Percentiles rank a stretch among this genome's conserved stretches.
Evolutionary conservation across 192 early-diverging fungal genomes (phyloP).

Genomic region (Coemansia sp.): DNA sequence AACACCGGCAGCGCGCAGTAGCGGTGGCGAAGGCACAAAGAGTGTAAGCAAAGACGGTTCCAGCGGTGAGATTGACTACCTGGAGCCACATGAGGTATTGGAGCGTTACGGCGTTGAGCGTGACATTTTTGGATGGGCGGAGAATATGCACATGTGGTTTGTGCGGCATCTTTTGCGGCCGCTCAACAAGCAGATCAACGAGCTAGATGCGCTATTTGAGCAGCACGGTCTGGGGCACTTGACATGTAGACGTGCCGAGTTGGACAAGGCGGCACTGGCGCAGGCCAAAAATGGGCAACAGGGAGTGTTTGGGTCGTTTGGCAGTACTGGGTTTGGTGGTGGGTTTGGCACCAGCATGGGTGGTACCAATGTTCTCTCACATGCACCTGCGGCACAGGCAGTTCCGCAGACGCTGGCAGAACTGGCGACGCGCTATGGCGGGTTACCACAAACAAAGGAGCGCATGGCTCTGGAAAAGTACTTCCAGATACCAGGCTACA

Average conservation of each 20-base stretch:
- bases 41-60: conserved; percentile 33
- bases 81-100: conserved; percentile 51
- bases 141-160: conserved; percentile 55
- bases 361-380: conserved; percentile 8
- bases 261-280: conserved; percentile 35
- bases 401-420: conserved; percentile 44
- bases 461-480: conserved; percentile 56
- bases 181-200: conserved; percentile 43
- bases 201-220: conserved; percentile 44
- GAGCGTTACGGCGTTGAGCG: conserved; percentile 39
- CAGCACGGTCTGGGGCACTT: conserved; percentile 46
- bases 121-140: conserved; percentile 42
- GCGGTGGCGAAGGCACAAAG: conserved; percentile 27
- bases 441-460: conserved; percentile 44
- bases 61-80: conserved; percentile 34
- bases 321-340: conserved; percentile 19
- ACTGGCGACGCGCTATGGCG: conserved; percentile 36
- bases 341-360: conserved; percentile 19
- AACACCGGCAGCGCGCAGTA: conserved; percentile 26
- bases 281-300: conserved; percentile 24
- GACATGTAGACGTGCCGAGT: conserved; percentile 37
- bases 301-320: background rate
- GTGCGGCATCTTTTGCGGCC: conserved; percentile 49
- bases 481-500: conserved; percentile 40
- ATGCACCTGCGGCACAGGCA: conserved; percentile 6